These are phyloP conservation scores for Babesia bovis DNA, from an alignment of 169 alveolate genomes.

Conservation along the genomic window DNA sequence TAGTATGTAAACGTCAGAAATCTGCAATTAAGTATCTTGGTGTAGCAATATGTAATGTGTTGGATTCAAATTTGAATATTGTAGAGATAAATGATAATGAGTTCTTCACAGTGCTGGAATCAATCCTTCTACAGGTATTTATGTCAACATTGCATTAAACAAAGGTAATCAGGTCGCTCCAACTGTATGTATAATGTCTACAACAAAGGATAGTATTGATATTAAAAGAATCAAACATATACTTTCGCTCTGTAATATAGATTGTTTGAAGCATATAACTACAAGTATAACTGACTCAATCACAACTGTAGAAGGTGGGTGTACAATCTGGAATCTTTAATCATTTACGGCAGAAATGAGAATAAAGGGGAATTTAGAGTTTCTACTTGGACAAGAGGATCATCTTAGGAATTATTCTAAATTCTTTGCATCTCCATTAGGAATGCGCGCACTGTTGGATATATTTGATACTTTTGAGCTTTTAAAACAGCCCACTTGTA, in stretches of 20 bases:
- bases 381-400: slow-evolving; percentile 64
- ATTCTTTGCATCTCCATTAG: slow-evolving; percentile 63
- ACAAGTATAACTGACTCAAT: neutral
- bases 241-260: slow-evolving; percentile 41
- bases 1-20: slow-evolving; percentile 23
- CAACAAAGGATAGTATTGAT: slow-evolving; percentile 42
- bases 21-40: slow-evolving; percentile 48
- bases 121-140: slow-evolving; percentile 58
- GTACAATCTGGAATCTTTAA: neutral
- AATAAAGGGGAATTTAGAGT: slow-evolving; percentile 64
- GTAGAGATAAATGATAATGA: slow-evolving; percentile 61
- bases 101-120: slow-evolving; percentile 61
- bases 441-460: slow-evolving; percentile 66
- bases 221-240: slow-evolving; percentile 54
- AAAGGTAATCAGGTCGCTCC: slow-evolving; percentile 41
- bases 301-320: slow-evolving; percentile 24
- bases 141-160: neutral
- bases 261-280: slow-evolving; percentile 32
- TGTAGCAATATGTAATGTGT: slow-evolving; percentile 36
- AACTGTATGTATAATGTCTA: slow-evolving; percentile 47
- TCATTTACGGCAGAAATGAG: slow-evolving; percentile 39
- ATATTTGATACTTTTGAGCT: slow-evolving; percentile 66
- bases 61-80: slow-evolving; percentile 34
- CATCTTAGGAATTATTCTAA: slow-evolving; percentile 71
- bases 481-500: slow-evolving; percentile 55